These are phyloP conservation scores for Podospora didyma DNA, from an alignment of 495 filamentous ascomycete species.

Conservation along the genomic window DNA sequence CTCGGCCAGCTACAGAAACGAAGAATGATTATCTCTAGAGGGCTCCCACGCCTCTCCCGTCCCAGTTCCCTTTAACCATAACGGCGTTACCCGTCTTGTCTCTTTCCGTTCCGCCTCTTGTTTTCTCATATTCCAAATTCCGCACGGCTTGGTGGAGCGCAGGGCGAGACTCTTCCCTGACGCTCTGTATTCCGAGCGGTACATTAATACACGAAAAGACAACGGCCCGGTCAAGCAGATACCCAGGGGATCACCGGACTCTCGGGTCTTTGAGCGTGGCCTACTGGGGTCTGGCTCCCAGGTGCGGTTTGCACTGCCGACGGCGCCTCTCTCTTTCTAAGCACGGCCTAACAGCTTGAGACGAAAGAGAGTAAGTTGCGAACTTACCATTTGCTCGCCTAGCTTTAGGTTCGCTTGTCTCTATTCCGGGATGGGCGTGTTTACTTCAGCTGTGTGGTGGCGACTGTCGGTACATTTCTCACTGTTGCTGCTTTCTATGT, in stretches of 20 bases:
- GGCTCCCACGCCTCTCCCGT: neutral
- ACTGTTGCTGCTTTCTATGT: neutral
- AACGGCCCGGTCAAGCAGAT: too few relatives aligned
- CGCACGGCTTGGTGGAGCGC: slow-evolving; percentile 60
- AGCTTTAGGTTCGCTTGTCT: slow-evolving; percentile 1
- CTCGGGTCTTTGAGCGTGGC: slow-evolving; percentile 1
- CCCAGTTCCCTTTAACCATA: too few relatives aligned
- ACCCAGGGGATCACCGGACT: neutral
- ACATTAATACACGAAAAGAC: slow-evolving; percentile 22
- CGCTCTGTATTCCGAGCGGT: slow-evolving; percentile 63
- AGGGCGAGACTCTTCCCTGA: slow-evolving; percentile 62
- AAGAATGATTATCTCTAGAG: slow-evolving; percentile 5
- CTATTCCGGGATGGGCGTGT: neutral
- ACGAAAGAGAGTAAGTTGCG: too few relatives aligned
- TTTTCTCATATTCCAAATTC: slow-evolving; percentile 17
- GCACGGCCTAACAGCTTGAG: too few relatives aligned
- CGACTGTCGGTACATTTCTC: slow-evolving; percentile 23
- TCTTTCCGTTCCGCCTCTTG: neutral
- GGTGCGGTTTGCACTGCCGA: neutral
- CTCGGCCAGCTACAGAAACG: slow-evolving; percentile 1
- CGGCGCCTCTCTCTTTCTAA: neutral
- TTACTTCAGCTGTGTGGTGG: slow-evolving; percentile 13
- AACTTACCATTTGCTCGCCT: too few relatives aligned
- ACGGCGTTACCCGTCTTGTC: slow-evolving; percentile 1
- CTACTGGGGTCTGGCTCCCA: too few relatives aligned